Evolutionary conservation across 805 yeast genomes (phyloP).

Genomic region (Wickerhamiella australiensis): DNA sequence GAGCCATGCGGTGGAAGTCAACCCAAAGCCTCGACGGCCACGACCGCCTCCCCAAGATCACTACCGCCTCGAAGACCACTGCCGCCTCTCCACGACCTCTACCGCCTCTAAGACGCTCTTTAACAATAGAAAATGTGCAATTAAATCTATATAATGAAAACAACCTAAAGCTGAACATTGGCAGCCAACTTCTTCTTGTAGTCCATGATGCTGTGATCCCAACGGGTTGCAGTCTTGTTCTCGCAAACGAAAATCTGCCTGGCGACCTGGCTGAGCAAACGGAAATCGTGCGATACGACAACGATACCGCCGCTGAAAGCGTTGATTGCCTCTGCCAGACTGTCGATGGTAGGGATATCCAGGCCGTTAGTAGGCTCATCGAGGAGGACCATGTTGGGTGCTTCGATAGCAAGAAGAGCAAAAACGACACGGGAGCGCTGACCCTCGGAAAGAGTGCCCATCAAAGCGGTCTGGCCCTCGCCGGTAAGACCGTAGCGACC

Average conservation of each 20-base stretch:
- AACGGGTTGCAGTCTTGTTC: slow-evolving; percentile 86
- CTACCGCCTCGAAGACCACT: no score
- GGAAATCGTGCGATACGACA: slow-evolving; percentile 97
- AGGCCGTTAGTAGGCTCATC: slow-evolving; percentile 99
- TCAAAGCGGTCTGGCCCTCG: slow-evolving; percentile 95
- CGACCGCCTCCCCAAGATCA: no score
- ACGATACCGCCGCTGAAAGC: slow-evolving; percentile 96
- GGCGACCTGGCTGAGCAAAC: slow-evolving; percentile 92
- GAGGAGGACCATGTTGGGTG: slow-evolving; percentile 85
- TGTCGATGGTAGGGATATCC: slow-evolving; percentile 96
- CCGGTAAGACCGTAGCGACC: slow-evolving; percentile 98
- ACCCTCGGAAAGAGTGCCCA: slow-evolving; percentile 98
- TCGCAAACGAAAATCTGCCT: slow-evolving; percentile 95
- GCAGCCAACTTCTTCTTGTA: slow-evolving; percentile 92
- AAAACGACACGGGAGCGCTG: slow-evolving; percentile 98
- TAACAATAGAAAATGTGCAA: neutral
- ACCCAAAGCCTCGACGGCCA: no score
- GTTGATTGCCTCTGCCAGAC: slow-evolving; percentile 91
- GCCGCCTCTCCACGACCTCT: no score
- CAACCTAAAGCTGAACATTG: slow-evolving; percentile 37
- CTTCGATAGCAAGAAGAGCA: slow-evolving; percentile 86
- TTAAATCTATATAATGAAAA: neutral
- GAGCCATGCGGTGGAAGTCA: no score
- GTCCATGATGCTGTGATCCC: slow-evolving; percentile 85
- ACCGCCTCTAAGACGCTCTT: no score